phyloP scores from a whole-genome alignment of 495 filamentous ascomycete genomes.

The Durotheca rogersii region DNA sequence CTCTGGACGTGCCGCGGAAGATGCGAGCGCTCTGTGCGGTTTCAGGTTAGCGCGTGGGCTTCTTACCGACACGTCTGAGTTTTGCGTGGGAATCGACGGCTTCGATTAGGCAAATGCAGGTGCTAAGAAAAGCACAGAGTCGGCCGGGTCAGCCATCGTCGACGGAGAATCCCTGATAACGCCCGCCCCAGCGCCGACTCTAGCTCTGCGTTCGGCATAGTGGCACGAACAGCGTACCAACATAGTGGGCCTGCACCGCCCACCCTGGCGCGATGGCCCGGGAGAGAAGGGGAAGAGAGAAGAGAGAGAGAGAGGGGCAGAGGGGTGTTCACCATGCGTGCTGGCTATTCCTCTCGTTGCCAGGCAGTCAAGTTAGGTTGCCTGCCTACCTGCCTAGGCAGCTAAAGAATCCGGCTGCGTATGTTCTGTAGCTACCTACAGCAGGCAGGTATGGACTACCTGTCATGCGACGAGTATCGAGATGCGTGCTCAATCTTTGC shows the following conservation, averaged over 20 bases:
- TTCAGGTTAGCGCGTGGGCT: slow-evolving; percentile 6
- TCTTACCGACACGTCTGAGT: slow-evolving; percentile 25
- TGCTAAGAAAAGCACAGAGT: slow-evolving; percentile 28
- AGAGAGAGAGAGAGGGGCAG: slow-evolving; percentile 21
- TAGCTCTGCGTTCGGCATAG: slow-evolving; percentile 34
- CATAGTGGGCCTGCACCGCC: slow-evolving; percentile 27
- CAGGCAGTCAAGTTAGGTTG: no score
- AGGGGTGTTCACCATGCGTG: slow-evolving; percentile 29
- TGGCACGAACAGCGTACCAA: no score
- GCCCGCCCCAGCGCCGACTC: slow-evolving; percentile 22
- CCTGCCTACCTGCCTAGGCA: slow-evolving; percentile 17
- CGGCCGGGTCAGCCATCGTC: slow-evolving; percentile 22
- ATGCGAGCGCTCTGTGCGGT: background rate
- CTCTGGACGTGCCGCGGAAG: background rate
- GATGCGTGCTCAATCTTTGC: no score
- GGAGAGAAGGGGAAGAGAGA: no score
- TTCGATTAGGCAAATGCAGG: slow-evolving; percentile 24
- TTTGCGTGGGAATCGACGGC: background rate
- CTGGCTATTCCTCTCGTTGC: slow-evolving; percentile 30
- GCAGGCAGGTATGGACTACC: no score
- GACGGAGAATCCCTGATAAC: slow-evolving; percentile 26
- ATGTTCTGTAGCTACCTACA: no score
- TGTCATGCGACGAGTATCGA: no score
- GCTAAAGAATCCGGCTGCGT: no score
- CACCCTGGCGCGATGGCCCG: no score